Percentiles rank a stretch among this genome's conserved stretches.
Conservation (phyloP, 129 eudicot genomes). For the Deinandra increscens region DNA sequence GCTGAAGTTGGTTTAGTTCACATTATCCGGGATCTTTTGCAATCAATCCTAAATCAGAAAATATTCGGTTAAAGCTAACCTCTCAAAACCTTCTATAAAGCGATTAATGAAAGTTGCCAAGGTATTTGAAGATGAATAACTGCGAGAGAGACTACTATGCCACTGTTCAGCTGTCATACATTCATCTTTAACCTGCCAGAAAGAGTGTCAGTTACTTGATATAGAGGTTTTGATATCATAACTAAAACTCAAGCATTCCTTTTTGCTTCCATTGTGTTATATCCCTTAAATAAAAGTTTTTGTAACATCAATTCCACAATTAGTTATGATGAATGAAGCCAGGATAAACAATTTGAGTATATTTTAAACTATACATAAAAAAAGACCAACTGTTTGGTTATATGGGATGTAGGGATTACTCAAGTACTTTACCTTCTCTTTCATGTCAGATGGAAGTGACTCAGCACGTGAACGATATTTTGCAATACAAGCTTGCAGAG, state of each 20-base stretch:
- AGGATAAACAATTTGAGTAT: neutral
- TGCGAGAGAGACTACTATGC: neutral
- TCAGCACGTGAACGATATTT: conserved; percentile 44
- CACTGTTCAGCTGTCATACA: neutral
- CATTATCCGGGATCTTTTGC: no score
- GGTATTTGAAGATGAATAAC: neutral
- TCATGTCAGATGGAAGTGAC: conserved; percentile 43
- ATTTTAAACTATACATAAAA: neutral
- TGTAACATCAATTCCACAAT: neutral
- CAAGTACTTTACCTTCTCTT: conserved; percentile 68
- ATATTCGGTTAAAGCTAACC: neutral
- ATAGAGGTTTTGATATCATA: neutral
- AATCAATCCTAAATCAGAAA: neutral
- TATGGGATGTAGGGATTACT: neutral
- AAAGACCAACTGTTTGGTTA: neutral
- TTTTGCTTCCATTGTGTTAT: neutral
- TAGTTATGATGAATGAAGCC: neutral
- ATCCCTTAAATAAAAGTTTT: neutral
- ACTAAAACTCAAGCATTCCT: neutral
- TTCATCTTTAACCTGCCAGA: neutral
- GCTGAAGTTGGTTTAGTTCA: neutral
- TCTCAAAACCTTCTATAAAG: neutral
- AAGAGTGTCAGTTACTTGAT: neutral
- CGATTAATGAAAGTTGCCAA: neutral
- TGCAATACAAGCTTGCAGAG: conserved; percentile 40